A percentile compares a stretch with the other conserved stretches of the same genome.
Conservation (phyloP, 192 early-diverging fungal genomes). For the Dimargaris cristalligena region DNA sequence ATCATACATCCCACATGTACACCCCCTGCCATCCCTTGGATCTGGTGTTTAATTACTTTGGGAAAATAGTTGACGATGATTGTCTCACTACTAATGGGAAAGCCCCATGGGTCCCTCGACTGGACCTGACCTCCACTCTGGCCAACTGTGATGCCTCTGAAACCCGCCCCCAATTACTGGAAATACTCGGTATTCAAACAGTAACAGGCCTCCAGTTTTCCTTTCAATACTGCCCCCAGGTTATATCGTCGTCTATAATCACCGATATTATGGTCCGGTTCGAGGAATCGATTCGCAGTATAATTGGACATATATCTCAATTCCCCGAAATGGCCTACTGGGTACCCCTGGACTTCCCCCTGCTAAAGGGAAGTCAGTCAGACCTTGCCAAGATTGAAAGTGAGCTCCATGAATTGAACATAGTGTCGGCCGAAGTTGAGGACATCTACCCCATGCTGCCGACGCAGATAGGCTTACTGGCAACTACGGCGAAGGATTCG, state of each 20-base stretch:
- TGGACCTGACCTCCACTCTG: background rate
- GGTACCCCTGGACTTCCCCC: background rate
- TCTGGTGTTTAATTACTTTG: constrained; percentile 7
- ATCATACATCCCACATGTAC: background rate
- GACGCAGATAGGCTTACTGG: background rate
- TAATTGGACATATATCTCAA: background rate
- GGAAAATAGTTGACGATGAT: background rate
- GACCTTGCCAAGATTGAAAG: background rate
- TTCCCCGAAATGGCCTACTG: background rate
- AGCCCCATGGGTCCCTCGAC: background rate
- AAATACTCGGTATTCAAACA: background rate
- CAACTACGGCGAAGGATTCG: background rate
- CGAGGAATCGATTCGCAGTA: background rate
- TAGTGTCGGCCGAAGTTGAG: background rate
- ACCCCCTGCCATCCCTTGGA: background rate
- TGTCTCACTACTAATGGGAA: background rate
- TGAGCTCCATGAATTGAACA: background rate
- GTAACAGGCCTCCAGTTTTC: too few relatives aligned
- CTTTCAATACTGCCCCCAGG: background rate
- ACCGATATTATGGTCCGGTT: too few relatives aligned
- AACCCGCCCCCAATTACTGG: background rate
- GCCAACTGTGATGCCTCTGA: background rate
- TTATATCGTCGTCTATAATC: background rate
- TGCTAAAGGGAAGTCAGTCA: background rate
- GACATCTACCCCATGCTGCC: background rate